Evolutionary conservation across 2,329 filamentous ascomycete genomes (phyloP), one percentile per base, ranked within the genome.

Genomic region (Botrytis byssoidea): DNA sequence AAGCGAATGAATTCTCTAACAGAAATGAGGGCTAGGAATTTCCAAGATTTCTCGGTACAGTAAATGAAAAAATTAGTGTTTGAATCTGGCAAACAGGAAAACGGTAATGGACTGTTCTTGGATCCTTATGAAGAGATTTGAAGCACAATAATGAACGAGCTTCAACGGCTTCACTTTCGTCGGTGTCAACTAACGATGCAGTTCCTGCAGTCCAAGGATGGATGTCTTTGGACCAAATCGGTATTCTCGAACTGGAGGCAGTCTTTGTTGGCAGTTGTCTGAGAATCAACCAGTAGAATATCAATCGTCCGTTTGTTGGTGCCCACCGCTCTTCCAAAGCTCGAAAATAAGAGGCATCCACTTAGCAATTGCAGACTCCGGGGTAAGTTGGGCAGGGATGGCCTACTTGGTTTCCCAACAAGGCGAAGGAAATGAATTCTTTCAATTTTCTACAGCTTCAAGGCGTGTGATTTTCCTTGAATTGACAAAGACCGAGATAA

Each of bases 191-290:
- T 76, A 78, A 75, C 72, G 74, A 75, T 77, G 74, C 76, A 77
- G 75, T 75, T 76, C 69, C 74, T 77, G 77, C 75, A 76, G 75
- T 77, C 75, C 74, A 75, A 79, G 77, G 67, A 70, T 68, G 61
- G 77, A 63, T 77, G 76, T 78, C 77, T 78, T 77, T 74, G 73
- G 74, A 70, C 69, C 73, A 77, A 76, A 73, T 77, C 74, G 75
- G 74, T 73, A 75, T 75, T 77, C 83, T 86, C 83, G 84, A 83
- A 80, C 81, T 81, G 76, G 76, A 78, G 77, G 70, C 79, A 77
- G 80, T 81, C 85, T 86, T 87, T 86, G 85, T 86, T 82, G 79
- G 79, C 78, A 69, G 77, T 77, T 83, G 83, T 85, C 84, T 85
- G 76, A 84, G 84, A 86, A 84, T 85, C 84, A 84, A 78, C 77